Base-by-base conservation (phyloP, 208 protist genomes). In the Crithidia brevicula region DNA sequence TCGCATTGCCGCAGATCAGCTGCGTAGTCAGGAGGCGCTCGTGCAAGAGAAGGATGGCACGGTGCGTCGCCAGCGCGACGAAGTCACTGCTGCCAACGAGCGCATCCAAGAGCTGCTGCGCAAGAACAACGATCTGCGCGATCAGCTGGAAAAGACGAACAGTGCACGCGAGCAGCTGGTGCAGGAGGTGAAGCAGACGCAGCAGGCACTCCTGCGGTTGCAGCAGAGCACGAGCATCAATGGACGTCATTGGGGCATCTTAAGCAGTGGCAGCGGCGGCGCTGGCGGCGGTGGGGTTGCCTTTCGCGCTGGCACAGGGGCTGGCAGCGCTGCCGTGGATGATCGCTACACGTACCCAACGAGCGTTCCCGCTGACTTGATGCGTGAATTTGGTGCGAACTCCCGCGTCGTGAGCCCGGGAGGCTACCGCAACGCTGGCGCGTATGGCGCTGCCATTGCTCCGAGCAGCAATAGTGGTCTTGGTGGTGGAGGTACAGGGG, bases 201-300 rank as follows among this genome's bases (percentile, higher is more conserved):
- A 93, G 61, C 73, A 81, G 42, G 91, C 88, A 1, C 82, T 96
- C 11, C 69, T 96, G 52, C 86, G 91, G 30, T 66, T 96, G 38
- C 88, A 96, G 63, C 77, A 87, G 46, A 89, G 76, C 58, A 94
- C 84, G 0, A 90, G 74, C 78, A 72, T 90, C 49, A 84, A 85
- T 73, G 85, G 83, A 20, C 76, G 85, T 13, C 81, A 91, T 62
- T 90, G 83, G 85, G 79, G 78, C 33, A 52, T 87, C 6, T 53
- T 87, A 18, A 69, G 62, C 31, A 36, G 51, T 18, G 36, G 54
- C 23, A 20, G 27, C 28, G 5, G 27, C 27, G 6, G 49, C 28
- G 28, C 46, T 23, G 28, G 4, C 31, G 15, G 4, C 18, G 42
- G 31, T 34, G 4, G 9, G 20, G 23, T 22, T 16, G 52, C 50